Conservation (phyloP, 345 rosid species). For the Dimocarpus longan region DNA sequence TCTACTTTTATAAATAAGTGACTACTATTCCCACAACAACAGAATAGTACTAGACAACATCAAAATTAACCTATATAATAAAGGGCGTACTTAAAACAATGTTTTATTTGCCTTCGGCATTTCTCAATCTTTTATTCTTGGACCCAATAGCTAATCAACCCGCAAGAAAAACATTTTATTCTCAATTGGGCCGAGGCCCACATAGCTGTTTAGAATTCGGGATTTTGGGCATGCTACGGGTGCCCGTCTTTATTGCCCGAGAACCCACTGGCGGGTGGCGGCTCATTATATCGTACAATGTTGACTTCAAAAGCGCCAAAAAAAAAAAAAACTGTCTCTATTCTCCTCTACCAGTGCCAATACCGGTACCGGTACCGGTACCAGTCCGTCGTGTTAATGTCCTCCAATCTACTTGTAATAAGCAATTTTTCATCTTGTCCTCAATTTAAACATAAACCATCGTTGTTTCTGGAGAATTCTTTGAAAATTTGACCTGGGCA, state of each 20-base stretch:
- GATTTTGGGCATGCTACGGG: neutral
- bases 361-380: no score
- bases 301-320: neutral
- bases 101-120: no score
- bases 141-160: neutral
- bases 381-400: neutral
- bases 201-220: neutral
- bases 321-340: no score
- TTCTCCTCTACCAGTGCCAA: no score
- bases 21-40: no score
- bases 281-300: no score
- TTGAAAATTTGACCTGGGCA: neutral
- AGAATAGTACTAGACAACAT: no score
- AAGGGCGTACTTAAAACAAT: no score
- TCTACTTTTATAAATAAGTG: no score
- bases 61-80: no score
- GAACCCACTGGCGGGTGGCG: neutral
- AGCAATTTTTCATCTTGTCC: neutral
- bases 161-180: neutral
- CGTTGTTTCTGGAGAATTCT: neutral
- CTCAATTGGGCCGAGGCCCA: neutral
- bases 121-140: no score
- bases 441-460: no score
- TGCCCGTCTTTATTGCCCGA: neutral
- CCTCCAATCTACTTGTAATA: neutral